phyloP scores from a whole-genome alignment of 495 filamentous ascomycete genomes.

The Jackrogersella minutella region DNA sequence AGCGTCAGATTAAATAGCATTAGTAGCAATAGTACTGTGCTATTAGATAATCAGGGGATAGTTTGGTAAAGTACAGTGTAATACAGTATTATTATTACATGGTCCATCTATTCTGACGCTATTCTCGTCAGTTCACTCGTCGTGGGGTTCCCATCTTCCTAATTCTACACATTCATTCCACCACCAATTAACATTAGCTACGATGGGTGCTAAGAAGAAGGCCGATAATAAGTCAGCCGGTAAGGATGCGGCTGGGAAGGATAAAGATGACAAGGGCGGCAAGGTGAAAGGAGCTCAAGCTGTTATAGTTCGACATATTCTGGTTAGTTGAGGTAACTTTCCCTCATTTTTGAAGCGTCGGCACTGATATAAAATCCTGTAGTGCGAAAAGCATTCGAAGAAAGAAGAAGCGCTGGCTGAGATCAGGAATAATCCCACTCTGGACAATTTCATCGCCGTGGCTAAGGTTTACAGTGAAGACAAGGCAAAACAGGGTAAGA shows the following conservation, averaged over 20 bases:
- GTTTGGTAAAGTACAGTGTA: no score
- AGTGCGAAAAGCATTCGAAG: constrained; percentile 89
- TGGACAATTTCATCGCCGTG: constrained; percentile 88
- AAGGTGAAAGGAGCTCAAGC: constrained; percentile 76
- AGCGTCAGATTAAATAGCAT: no score
- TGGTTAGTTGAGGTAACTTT: constrained; percentile 59
- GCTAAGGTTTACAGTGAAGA: constrained; percentile 87
- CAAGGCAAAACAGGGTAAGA: constrained; percentile 80
- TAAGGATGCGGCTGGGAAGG: constrained; percentile 60
- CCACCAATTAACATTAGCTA: constrained; percentile 15
- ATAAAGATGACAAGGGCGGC: constrained; percentile 55
- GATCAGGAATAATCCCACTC: constrained; percentile 63
- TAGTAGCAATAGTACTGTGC: no score
- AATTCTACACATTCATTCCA: constrained; percentile 18
- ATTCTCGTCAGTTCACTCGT: no score
- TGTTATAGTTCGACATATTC: constrained; percentile 89
- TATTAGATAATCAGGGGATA: no score
- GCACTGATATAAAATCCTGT: constrained; percentile 12
- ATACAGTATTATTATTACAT: no score
- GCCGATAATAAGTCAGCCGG: constrained; percentile 49
- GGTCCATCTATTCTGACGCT: no score
- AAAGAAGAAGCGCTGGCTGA: constrained; percentile 88
- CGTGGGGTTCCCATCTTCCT: constrained; percentile 23
- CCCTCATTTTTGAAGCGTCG: not conserved
- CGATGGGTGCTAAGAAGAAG: constrained; percentile 44